Base-by-base conservation (phyloP, 306 rosid species). In the Trifolium fragiferum region DNA sequence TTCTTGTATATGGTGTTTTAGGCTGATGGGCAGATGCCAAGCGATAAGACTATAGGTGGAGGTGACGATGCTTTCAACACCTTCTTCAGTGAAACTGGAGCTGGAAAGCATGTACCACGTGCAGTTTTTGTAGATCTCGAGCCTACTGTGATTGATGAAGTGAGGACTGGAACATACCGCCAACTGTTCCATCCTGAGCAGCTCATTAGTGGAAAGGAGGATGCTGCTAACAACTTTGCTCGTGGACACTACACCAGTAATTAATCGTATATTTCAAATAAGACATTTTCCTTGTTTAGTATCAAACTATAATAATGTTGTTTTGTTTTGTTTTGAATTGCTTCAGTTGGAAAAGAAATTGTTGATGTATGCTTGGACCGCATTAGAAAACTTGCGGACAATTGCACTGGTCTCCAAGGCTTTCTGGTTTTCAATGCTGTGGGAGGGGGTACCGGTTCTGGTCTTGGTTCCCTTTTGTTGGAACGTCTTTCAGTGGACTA, bases 191-290 rank as follows among this genome's bases (percentile, higher is more conserved):
- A 90, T 82, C 96, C 96, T 4, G 97, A 91, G 46, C 93, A 89
- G 74, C 97, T 91, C 40, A 91, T 91, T 68, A 89, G 93, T 19
- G 97, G 97, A 73, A 91, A 91, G 81, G 93, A 91, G 72, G 97
- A 91, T 37, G 97, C 93, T 1, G 97, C 97, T 4, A 91, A 91
- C 76, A 91, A 91, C 80, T 91, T 91, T 38, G 97, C 97, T 70
- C 92, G 93, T n/a, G 93, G 93, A 77, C 97, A 91, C 68, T 91
- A 91, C 78, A 91, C 97, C 51, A 87, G 96, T 90, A 83, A 86
- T 5, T 11, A 11, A 2, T 12, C 37, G 12, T 10, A 20, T 40
- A 13, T 46, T 19, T 41, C 63, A 30, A 3, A 30, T 15, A 7
- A 2, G 10, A 27, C 19, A 2, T 50, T 61, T 16, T 27, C 32